Conservation (phyloP, 257 asterid species). For the Jasminum sambac region DNA sequence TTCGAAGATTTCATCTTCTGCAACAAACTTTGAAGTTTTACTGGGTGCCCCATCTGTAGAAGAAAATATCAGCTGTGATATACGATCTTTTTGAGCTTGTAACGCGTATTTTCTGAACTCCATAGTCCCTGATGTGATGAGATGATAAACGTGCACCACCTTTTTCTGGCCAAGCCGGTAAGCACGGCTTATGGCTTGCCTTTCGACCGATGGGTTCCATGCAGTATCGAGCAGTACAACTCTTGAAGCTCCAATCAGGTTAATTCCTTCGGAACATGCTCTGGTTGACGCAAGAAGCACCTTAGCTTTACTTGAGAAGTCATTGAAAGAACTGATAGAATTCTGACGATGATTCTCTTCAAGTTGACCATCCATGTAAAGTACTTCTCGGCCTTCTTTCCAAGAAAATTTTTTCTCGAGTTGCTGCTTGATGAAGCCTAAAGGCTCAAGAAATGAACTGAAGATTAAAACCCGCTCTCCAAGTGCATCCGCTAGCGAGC, state of each 20-base stretch:
- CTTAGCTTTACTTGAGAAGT: conserved; percentile 39
- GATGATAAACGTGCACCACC: conserved; percentile 60
- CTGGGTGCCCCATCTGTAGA: conserved; percentile 17
- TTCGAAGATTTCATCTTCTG: conserved; percentile 53
- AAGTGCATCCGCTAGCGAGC: conserved; percentile 32
- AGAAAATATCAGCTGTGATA: conserved; percentile 55
- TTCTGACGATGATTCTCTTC: conserved; percentile 45
- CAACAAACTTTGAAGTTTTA: conserved; percentile 11
- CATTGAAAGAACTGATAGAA: conserved; percentile 48
- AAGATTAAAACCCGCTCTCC: conserved; percentile 64
- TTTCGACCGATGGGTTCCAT: conserved; percentile 77
- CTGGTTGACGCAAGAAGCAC: conserved; percentile 71
- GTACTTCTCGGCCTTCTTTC: conserved; percentile 61
- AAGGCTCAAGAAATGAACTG: conserved; percentile 53
- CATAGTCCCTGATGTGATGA: conserved; percentile 43
- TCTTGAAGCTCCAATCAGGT: conserved; percentile 77
- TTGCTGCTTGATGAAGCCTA: conserved; percentile 44
- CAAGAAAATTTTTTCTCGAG: conserved; percentile 42
- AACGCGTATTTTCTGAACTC: conserved; percentile 47
- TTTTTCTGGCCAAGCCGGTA: conserved; percentile 76
- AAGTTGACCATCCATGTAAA: conserved; percentile 54
- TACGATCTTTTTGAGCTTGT: conserved; percentile 48
- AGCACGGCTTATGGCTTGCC: conserved; percentile 80
- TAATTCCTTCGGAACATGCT: conserved; percentile 83
- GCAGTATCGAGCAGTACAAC: conserved; percentile 74